phyloP scores from a whole-genome alignment of 2,329 filamentous ascomycete species.

The Sporothrix brunneoviolacea region DNA sequence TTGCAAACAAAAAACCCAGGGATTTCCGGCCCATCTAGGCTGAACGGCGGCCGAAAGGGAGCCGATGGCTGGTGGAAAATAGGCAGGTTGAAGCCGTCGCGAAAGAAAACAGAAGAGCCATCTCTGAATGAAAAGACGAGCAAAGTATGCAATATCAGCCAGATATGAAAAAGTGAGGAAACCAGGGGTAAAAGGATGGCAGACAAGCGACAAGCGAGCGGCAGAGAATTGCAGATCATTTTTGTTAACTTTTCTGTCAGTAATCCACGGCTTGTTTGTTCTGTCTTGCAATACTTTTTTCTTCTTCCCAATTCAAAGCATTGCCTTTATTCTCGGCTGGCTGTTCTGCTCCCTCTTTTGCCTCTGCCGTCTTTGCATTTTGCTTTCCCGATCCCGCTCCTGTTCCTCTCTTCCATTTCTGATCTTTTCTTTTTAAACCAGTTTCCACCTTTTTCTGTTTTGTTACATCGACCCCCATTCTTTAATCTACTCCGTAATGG shows the following conservation, averaged over 20 bases:
- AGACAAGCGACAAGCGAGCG: conserved; percentile 3
- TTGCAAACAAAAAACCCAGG: too few species aligned
- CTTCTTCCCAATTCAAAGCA: too few species aligned
- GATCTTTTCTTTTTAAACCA: background rate
- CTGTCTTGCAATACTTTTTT: background rate
- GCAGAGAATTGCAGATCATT: too few species aligned
- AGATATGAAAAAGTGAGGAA: too few species aligned
- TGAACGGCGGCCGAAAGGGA: too few species aligned
- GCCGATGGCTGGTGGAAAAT: background rate
- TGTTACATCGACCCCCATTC: background rate
- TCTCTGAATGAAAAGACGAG: too few species aligned
- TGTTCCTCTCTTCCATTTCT: background rate
- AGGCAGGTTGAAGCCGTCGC: background rate
- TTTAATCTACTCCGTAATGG: background rate
- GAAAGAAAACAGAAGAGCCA: too few species aligned
- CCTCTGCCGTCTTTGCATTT: background rate
- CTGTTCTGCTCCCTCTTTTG: background rate
- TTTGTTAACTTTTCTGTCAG: background rate
- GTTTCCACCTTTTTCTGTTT: background rate
- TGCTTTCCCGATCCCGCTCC: background rate
- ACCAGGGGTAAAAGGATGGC: background rate
- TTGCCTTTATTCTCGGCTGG: background rate
- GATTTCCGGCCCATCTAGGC: background rate
- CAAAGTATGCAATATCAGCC: too few species aligned
- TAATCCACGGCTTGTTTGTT: background rate